Conservation (phyloP, 2,329 filamentous ascomycete genomes). For the Botrytis sinoallii region DNA sequence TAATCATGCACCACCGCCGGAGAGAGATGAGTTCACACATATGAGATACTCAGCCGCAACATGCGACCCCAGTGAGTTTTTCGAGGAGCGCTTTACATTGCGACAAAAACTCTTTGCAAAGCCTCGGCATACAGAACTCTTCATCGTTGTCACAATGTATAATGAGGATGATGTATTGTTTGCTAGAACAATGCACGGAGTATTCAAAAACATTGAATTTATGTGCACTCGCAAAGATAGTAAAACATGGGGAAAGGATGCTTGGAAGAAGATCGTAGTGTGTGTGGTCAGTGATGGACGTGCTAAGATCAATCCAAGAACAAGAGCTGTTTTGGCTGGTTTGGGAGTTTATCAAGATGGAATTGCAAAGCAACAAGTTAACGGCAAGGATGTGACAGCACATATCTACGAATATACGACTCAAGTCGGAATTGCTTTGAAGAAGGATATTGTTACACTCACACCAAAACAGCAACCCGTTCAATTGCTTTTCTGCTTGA, state of each 20-base stretch:
- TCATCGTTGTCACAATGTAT: conserved; percentile 98
- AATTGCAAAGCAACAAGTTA: conserved; percentile 98
- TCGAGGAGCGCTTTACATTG: conserved; percentile 82
- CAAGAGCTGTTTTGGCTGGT: conserved; percentile 88
- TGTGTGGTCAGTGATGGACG: conserved; percentile 95
- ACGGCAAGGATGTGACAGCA: conserved; percentile 89
- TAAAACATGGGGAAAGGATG: conserved; percentile 92
- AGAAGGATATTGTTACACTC: conserved; percentile 95
- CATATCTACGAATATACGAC: conserved; percentile 99
- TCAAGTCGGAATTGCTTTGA: conserved; percentile 97
- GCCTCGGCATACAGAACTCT: conserved; percentile 85
- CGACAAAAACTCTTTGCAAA: conserved; percentile 86
- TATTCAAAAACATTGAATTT: conserved; percentile 97
- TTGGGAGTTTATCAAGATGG: conserved; percentile 98
- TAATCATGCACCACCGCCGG: conserved; percentile 49
- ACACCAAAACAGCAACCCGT: conserved; percentile 97
- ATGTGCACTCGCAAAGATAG: conserved; percentile 92
- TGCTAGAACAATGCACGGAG: conserved; percentile 95
- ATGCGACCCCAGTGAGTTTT: conserved; percentile 93
- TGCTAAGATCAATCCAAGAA: conserved; percentile 87
- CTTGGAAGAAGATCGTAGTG: conserved; percentile 99
- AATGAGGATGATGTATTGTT: conserved; percentile 98
- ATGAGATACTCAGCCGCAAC: conserved; percentile 95
- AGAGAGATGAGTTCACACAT: conserved; percentile 85
- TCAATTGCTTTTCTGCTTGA: conserved; percentile 97